Percentiles rank a stretch among this genome's conserved stretches.
phyloP scores from a whole-genome alignment of 192 early-diverging fungal genomes.

The Umbelopsis vinacea region DNA sequence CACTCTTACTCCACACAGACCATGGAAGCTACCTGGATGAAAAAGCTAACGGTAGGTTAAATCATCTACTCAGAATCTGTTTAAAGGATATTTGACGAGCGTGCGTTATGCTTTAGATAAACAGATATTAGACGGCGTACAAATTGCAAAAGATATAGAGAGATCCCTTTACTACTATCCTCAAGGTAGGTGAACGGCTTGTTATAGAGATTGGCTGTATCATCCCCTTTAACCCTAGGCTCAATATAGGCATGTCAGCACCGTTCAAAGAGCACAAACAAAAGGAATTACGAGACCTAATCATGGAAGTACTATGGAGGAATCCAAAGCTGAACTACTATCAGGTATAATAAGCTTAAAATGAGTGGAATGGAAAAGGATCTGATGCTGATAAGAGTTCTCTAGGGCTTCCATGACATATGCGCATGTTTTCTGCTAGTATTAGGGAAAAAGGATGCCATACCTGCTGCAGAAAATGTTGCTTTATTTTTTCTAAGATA shows the following conservation, averaged over 20 bases:
- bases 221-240: not conserved
- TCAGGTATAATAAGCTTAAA: conserved; percentile 41
- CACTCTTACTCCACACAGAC: conserved; percentile 42
- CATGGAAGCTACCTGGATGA: conserved; percentile 43
- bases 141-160: conserved; percentile 45
- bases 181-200: conserved; percentile 32
- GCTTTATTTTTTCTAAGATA: conserved; percentile 56
- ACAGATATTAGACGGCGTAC: conserved; percentile 37
- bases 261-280: conserved; percentile 49
- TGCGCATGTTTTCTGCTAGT: conserved; percentile 55
- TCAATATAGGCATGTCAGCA: conserved; percentile 32
- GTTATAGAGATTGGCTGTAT: not conserved
- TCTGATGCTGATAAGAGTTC: not conserved
- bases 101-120: conserved; percentile 26
- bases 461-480: conserved; percentile 55
- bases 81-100: not conserved
- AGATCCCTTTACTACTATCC: conserved; percentile 46
- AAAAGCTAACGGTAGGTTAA: conserved; percentile 38
- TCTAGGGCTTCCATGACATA: conserved; percentile 49
- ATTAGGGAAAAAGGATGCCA: conserved; percentile 57
- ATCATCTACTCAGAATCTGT: not conserved
- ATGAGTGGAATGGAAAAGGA: conserved; percentile 38
- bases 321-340: conserved; percentile 73
- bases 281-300: conserved; percentile 50
- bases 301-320: conserved; percentile 52